Base-by-base conservation (phyloP, 2,329 filamentous ascomycete genomes). In the Allantophomopsis lycopodina region DNA sequence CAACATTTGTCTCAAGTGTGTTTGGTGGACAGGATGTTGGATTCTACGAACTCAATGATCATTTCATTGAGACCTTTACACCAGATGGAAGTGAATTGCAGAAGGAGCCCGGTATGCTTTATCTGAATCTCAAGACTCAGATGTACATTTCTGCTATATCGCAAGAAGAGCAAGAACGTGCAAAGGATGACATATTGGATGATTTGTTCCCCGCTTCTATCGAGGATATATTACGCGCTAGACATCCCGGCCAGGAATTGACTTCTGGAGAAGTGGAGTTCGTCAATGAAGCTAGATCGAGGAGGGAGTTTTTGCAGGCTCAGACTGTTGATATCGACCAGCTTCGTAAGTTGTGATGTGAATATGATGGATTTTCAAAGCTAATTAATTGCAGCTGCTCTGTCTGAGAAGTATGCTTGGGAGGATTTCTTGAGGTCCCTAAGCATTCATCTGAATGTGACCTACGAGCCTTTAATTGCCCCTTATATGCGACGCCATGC, bases 51-150 rank as follows among this genome's bases (percentile, higher is more conserved):
- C 57, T 80, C 34, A 75, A 80, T 49, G 68, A 76, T 35, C 64
- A 69, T 47, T 80, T 80, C 50, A 60, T 80, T 17, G 69, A 78
- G 35, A 73, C 73, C 0, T 80, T 80, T 50, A 71, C 78, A 7
- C 69, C 73, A 1, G 66, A 75, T 40, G 71, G 72, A 17, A 66
- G 65, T 31, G 63, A 70, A 10, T 53, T 81, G 16, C 56, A 75
- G 15, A 75, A 76, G 48, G 71, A 68, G 44, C 73, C 78, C 48
- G 73, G 71, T 2, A 65, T 69, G 12, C 59, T 81, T 18, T 77
- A 71, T 47, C 62, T 80, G 12, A 75, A 79, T 44, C 57, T 81
- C 14, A 81, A 81, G 56, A 79, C 76, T 2, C 76, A 80, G 52
- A 73, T 75, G 12, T 80, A 77, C 49, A 73, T 80, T 41, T 73